Base-by-base conservation (phyloP, 768 basidiomycete genomes). In the Collybia nuda region DNA sequence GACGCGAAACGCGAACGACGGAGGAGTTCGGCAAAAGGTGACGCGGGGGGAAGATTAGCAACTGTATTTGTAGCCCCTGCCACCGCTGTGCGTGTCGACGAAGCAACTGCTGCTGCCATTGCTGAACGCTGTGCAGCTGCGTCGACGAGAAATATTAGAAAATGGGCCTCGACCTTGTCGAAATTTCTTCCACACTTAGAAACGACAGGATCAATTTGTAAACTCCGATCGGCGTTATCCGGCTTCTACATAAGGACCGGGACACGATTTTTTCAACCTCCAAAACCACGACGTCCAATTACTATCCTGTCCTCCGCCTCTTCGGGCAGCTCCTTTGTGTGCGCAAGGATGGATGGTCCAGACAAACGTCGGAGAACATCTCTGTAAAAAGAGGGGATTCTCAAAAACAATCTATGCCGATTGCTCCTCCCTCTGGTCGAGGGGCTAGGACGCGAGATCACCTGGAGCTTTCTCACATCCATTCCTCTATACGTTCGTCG, bases 381-480 rank as follows among this genome's bases (percentile, higher is more conserved):
- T 58, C 60, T 60, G 54, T 51, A 54, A 43, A 40, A 51, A 47
- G 64, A 61, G 60, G 62, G 67, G 70, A 73, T 71, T 74, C 86
- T 88, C 87, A 80, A 90, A 92, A 91, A 92, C 90, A 90, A 79
- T 91, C 88, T 85, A 80, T 83, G 89, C 90, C 83, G 90, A 89
- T 79, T 74, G 88, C 80, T 84, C 75, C 79, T 92, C 90, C 90
- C 90, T 64, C 67, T 80, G 90, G 90, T 92, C 69, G 90, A 92
- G 90, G 81, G 78, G 86, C 71, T 19, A 89, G 85, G 90, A 92
- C 74, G 90, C 89, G 78, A 84, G 90, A 92, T 86, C 85, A 92
- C 90, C 90, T 91, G 86, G 88, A 80, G 86, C 67, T 73, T 67
- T 82, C 74, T 78, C 67, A 88, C 84, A 90, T 74, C 51, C 57